These are phyloP conservation scores for Fusarium virguliforme DNA, from an alignment of 2,329 filamentous ascomycete genomes.

Conservation along the genomic window DNA sequence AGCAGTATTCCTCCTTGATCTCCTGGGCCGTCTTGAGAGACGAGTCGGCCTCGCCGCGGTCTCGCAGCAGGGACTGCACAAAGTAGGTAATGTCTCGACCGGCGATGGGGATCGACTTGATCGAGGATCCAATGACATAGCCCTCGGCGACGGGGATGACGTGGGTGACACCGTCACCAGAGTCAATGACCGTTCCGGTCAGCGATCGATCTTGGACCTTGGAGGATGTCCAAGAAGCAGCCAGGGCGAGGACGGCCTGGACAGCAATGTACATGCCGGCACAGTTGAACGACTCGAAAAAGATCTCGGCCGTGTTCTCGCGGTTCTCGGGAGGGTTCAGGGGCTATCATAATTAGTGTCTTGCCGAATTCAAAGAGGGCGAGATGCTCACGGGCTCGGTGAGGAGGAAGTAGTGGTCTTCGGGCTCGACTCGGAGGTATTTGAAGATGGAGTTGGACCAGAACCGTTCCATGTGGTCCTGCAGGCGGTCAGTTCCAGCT, in stretches of 20 bases:
- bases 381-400: constrained; percentile 85
- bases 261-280: constrained; percentile 99
- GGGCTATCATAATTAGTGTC: constrained; percentile 70
- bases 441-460: constrained; percentile 99
- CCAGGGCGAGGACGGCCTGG: constrained; percentile 95
- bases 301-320: constrained; percentile 99
- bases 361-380: constrained; percentile 24
- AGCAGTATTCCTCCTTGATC: constrained; percentile 99
- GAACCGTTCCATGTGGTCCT: constrained; percentile 99
- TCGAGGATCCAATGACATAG: constrained; percentile 98
- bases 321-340: constrained; percentile 98
- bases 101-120: constrained; percentile 98
- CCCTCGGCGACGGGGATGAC: constrained; percentile 99
- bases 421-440: constrained; percentile 96
- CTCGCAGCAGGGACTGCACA: constrained; percentile 94
- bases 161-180: constrained; percentile 98
- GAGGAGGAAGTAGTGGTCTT: constrained; percentile 98
- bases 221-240: constrained; percentile 98
- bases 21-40: constrained; percentile 97
- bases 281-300: constrained; percentile 99
- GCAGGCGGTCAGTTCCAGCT: constrained; percentile 50
- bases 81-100: constrained; percentile 99
- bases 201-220: constrained; percentile 97
- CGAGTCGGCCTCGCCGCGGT: constrained; percentile 96
- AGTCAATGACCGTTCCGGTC: constrained; percentile 98